Evolutionary conservation across 352 stramenopile species (phyloP), one percentile per base, ranked within the genome.

Genomic region (Phytophthora kernoviae): DNA sequence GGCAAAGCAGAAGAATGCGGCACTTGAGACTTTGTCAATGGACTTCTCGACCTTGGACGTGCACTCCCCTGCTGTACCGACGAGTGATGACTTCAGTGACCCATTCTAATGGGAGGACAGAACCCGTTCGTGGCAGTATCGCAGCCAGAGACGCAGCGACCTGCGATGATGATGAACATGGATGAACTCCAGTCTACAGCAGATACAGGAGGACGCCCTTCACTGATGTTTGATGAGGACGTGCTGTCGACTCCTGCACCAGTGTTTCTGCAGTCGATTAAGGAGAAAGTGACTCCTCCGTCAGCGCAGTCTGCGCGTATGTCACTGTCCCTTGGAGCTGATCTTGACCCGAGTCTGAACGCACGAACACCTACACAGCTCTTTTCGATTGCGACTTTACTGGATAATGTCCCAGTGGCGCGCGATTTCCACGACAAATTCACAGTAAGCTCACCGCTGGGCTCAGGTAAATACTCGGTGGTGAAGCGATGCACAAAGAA

Each of bases 381-480:
- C 14, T 90, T 94, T 54, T 90, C 79, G 9, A 82, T 92, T 33
- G 77, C 77, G 3, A 63, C 77, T 7, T 39, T 90, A 53, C 70
- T 94, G 11, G 81, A 89, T 17, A 67, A 81, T 26, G 81, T 94
- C 0, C 79, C 81, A 0, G 84, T 94, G 4, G 63, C 54, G 6
- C 63, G 48, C 26, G 68, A 92, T 51, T 92, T 94, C 48, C 57
- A 81, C 54, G 79, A 73, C 1, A 63, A 67, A 26, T 94, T 90
- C 63, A 47, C 4, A 0, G 50, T 94, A 5, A 75, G 84, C 11
- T 47, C 67, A 0, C 70, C 89, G 33, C 66, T 94, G 9, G 84
- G 84, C 39, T 84, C 81, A 15, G 84, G 84, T 56, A 91, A 91
- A 52, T 94, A 88, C 63, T 91, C 82, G 36, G 79, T 91, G 20